These are phyloP conservation scores for Candida pseudoviswanathii DNA, from an alignment of 1,139 yeast genomes.

Conservation along the genomic window DNA sequence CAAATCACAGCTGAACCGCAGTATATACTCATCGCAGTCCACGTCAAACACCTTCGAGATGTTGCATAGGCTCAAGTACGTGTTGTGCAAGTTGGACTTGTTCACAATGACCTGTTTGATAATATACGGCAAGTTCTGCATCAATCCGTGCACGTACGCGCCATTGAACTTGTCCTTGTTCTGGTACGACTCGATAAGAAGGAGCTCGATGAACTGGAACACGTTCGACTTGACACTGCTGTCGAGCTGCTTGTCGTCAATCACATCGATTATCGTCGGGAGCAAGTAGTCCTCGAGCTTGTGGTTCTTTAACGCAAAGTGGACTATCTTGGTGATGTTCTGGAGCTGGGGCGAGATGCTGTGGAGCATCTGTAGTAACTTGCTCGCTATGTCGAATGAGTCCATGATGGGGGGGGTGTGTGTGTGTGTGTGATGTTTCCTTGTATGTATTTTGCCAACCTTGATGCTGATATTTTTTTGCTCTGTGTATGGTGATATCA, in stretches of 20 bases:
- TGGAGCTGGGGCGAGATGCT: conserved; percentile 64
- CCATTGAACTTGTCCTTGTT: conserved; percentile 35
- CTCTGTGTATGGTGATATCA: conserved; percentile 1
- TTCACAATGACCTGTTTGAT: conserved; percentile 54
- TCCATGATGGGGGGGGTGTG: conserved; percentile 49
- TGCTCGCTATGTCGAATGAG: conserved; percentile 75
- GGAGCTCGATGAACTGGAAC: conserved; percentile 67
- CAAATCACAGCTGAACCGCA: conserved; percentile 29
- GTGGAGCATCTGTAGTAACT: conserved; percentile 63
- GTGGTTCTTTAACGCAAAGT: conserved; percentile 58
- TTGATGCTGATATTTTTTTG: not conserved
- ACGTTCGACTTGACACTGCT: conserved; percentile 66
- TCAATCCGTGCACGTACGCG: conserved; percentile 51
- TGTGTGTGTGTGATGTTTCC: not conserved
- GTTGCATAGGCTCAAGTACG: conserved; percentile 39
- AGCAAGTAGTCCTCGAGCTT: conserved; percentile 74
- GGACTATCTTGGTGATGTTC: conserved; percentile 56
- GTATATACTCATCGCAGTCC: conserved; percentile 26
- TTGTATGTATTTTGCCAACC: not conserved
- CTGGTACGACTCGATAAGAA: conserved; percentile 43
- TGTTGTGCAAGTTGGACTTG: conserved; percentile 51
- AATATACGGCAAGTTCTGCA: conserved; percentile 46
- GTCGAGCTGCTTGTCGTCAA: conserved; percentile 50
- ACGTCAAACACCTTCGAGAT: conserved; percentile 41
- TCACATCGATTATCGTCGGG: conserved; percentile 68